Evolutionary conservation across 2,329 filamentous ascomycete genomes (phyloP).

Genomic region (Magnaporthiopsis rhizophila): DNA sequence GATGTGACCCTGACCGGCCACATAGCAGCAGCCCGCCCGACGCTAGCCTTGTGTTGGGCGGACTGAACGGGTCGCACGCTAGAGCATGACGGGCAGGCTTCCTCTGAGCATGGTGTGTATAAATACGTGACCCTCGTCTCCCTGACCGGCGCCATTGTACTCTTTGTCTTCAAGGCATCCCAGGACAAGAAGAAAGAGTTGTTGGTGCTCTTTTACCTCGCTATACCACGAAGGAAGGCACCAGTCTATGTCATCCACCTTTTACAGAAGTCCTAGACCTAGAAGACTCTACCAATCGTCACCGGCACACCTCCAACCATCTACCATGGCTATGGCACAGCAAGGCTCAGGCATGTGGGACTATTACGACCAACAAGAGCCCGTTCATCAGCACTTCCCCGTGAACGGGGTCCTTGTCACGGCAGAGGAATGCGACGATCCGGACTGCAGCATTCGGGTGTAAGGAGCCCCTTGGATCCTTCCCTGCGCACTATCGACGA

Average conservation of each 20-base stretch:
- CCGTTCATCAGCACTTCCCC: not conserved
- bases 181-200: too few relatives aligned
- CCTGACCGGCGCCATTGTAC: too few relatives aligned
- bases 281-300: too few relatives aligned
- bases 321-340: not conserved
- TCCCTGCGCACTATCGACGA: too few relatives aligned
- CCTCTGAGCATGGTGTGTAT: not conserved
- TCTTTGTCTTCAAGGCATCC: not conserved
- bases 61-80: not conserved
- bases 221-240: too few relatives aligned
- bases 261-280: too few relatives aligned
- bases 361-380: not conserved
- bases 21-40: not conserved
- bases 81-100: not conserved
- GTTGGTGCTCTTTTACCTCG: too few relatives aligned
- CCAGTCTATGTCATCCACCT: too few relatives aligned
- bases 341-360: not conserved
- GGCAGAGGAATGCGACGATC: not conserved
- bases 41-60: not conserved
- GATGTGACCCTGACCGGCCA: not conserved
- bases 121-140: not conserved
- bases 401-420: not conserved
- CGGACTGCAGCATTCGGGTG: not conserved
- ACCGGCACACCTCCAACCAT: not conserved
- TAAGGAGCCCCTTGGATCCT: not conserved